Evolutionary conservation across 2,329 filamentous ascomycete species (phyloP).

Genomic region (Penicillium sp.): DNA sequence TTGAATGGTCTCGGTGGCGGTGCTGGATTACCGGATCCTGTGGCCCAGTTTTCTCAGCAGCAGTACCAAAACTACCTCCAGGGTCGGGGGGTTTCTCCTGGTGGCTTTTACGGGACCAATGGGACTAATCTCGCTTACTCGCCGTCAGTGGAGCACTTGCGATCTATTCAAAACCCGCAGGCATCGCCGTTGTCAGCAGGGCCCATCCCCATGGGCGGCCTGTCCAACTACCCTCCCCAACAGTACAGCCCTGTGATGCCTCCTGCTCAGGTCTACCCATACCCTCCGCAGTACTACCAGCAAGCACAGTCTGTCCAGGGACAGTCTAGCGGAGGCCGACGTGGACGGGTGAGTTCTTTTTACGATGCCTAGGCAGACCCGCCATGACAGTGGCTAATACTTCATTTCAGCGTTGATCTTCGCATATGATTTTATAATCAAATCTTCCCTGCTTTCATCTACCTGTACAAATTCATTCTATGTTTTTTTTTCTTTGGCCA

Average conservation of each 20-base stretch:
- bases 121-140: slow-evolving; percentile 16
- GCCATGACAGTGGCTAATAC: background rate
- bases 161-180: slow-evolving; percentile 40
- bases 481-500: slow-evolving; percentile 22
- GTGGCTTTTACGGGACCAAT: slow-evolving; percentile 45
- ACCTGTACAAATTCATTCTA: slow-evolving; percentile 37
- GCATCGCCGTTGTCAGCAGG: slow-evolving; percentile 37
- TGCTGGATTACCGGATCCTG: slow-evolving; percentile 40
- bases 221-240: slow-evolving; percentile 46
- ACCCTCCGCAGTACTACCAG: slow-evolving; percentile 53
- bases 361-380: slow-evolving; percentile 6
- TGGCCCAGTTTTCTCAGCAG: slow-evolving; percentile 48
- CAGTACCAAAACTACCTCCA: slow-evolving; percentile 60
- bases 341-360: slow-evolving; percentile 53
- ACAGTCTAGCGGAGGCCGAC: slow-evolving; percentile 51
- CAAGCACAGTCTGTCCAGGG: slow-evolving; percentile 46
- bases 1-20: slow-evolving; percentile 30
- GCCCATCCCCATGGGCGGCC: slow-evolving; percentile 48
- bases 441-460: slow-evolving; percentile 31
- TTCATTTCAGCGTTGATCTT: slow-evolving; percentile 34
- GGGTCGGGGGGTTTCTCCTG: slow-evolving; percentile 43
- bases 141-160: slow-evolving; percentile 42
- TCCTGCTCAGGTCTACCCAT: slow-evolving; percentile 52
- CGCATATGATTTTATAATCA: slow-evolving; percentile 31
- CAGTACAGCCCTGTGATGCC: slow-evolving; percentile 49